Evolutionary conservation across 1,139 yeast genomes (phyloP).

Genomic region (Hansenula sp.): DNA sequence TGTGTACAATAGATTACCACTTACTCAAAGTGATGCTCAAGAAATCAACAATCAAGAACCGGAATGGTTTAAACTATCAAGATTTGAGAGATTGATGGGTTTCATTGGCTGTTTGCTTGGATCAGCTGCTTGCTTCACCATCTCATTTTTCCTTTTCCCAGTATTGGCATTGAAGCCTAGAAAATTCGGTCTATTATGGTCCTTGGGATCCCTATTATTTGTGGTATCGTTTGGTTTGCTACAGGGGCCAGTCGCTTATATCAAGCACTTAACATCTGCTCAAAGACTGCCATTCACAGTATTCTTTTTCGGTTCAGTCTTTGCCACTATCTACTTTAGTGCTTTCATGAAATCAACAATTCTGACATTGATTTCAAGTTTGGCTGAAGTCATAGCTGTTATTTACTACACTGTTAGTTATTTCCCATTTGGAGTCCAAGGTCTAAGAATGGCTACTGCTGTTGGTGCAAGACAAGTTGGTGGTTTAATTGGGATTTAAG

Average conservation of each 20-base stretch:
- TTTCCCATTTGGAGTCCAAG: conserved; percentile 93
- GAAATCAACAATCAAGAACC: conserved; percentile 45
- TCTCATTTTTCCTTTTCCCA: conserved; percentile 83
- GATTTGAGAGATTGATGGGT: conserved; percentile 77
- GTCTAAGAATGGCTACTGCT: conserved; percentile 76
- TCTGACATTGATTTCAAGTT: conserved; percentile 69
- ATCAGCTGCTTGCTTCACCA: conserved; percentile 70
- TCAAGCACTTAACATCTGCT: conserved; percentile 67
- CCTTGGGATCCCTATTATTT: conserved; percentile 83
- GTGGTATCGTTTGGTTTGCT: conserved; percentile 85
- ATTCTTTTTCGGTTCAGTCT: conserved; percentile 72
- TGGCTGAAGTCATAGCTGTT: conserved; percentile 79
- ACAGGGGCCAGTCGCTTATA: conserved; percentile 85
- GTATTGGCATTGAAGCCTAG: conserved; percentile 87
- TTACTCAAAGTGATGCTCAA: conserved; percentile 45
- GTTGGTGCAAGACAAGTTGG: conserved; percentile 74
- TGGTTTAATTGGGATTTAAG: conserved; percentile 35
- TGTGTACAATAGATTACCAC: conserved; percentile 48
- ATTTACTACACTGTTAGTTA: conserved; percentile 86
- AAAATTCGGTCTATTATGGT: conserved; percentile 88
- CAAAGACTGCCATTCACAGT: conserved; percentile 76
- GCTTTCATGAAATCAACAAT: conserved; percentile 63
- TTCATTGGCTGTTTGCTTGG: conserved; percentile 77
- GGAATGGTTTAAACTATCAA: conserved; percentile 53
- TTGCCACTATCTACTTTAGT: conserved; percentile 58